These are phyloP conservation scores for Globisporangium canariense DNA, from an alignment of 352 stramenopile species.

Conservation along the genomic window DNA sequence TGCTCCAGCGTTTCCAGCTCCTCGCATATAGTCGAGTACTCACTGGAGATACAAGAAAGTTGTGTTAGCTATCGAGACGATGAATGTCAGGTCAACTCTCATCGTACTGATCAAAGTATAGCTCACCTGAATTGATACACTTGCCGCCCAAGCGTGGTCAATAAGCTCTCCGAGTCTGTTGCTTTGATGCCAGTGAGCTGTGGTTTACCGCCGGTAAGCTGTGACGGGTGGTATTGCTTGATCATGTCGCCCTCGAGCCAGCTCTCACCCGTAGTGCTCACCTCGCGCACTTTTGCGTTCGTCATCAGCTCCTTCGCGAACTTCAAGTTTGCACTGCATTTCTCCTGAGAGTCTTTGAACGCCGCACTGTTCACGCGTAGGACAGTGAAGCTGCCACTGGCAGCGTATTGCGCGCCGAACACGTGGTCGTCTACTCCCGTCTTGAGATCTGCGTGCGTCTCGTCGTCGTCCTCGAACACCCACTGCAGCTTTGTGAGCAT, in stretches of 20 bases:
- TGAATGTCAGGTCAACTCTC: background rate
- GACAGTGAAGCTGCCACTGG: slow-evolving; percentile 37
- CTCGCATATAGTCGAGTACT: background rate
- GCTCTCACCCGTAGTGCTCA: slow-evolving; percentile 5
- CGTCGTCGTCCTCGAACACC: slow-evolving; percentile 9
- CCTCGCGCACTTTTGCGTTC: background rate
- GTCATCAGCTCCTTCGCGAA: slow-evolving; percentile 28
- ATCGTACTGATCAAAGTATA: background rate
- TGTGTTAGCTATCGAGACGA: background rate
- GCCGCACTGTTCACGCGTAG: slow-evolving; percentile 34
- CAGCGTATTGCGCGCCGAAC: slow-evolving; percentile 35
- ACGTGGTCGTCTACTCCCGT: slow-evolving; percentile 1
- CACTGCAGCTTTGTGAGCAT: slow-evolving; percentile 63
- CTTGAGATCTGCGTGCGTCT: background rate
- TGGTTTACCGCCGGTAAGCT: too few relatives aligned
- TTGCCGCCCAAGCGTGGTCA: slow-evolving; percentile 12
- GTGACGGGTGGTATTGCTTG: background rate
- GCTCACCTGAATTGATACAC: slow-evolving; percentile 28
- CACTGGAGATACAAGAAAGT: slow-evolving; percentile 1
- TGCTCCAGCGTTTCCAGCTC: slow-evolving; percentile 6
- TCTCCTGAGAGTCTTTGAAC: slow-evolving; percentile 31
- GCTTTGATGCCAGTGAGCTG: background rate
- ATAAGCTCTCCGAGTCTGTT: background rate
- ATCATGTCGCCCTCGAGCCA: slow-evolving; percentile 13
- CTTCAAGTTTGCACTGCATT: slow-evolving; percentile 30